phyloP scores from a whole-genome alignment of 345 rosid genomes.

The Hevea brasiliensis region DNA sequence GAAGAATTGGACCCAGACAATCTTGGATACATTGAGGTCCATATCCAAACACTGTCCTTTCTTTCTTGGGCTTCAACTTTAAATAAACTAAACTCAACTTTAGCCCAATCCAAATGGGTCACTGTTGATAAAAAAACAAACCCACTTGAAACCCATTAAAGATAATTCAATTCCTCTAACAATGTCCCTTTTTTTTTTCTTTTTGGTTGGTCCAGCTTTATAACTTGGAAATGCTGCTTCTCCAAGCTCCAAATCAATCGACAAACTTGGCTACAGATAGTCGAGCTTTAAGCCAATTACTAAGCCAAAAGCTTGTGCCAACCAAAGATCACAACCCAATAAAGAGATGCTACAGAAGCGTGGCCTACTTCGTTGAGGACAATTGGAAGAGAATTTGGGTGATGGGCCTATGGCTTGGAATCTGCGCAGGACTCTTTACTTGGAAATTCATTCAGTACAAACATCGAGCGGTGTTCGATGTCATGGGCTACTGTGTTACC shows the following conservation, averaged over 20 bases:
- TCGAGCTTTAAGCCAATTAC: constrained; percentile 55
- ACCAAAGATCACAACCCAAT: constrained; percentile 58
- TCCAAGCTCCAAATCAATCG: constrained; percentile 66
- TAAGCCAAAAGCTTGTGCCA: constrained; percentile 74
- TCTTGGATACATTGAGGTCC: constrained; percentile 75
- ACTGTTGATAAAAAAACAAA: background rate
- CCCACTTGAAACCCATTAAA: background rate
- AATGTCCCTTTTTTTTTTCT: too few relatives aligned
- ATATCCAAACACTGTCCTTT: constrained; percentile 2
- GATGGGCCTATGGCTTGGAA: constrained; percentile 55
- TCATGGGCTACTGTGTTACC: constrained; percentile 72
- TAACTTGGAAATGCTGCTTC: constrained; percentile 69
- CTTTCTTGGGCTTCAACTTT: background rate
- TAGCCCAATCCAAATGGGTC: background rate
- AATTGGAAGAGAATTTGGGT: constrained; percentile 87
- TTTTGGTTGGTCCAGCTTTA: constrained; percentile 37
- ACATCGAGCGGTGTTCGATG: constrained; percentile 55
- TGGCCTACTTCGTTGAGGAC: constrained; percentile 61
- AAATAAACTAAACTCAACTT: background rate
- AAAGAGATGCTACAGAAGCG: constrained; percentile 40
- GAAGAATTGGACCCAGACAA: constrained; percentile 77
- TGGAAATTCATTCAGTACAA: constrained; percentile 80
- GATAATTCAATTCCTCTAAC: background rate
- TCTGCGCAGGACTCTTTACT: constrained; percentile 63
- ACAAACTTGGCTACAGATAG: constrained; percentile 45